Conservation (phyloP, 441 rosid species). For the Theobroma grandiflorum region DNA sequence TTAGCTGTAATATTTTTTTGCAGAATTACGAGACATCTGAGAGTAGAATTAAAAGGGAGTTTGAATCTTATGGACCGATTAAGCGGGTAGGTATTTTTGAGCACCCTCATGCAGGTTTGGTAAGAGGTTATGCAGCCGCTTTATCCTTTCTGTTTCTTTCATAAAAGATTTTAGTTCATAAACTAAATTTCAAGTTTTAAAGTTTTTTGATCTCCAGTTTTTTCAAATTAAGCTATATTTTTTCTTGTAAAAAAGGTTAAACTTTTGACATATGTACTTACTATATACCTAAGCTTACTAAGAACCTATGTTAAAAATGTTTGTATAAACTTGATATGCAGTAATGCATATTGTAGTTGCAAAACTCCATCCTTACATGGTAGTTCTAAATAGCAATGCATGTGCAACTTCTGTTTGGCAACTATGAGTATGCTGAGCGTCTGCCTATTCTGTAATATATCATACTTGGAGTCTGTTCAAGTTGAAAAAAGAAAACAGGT, state of each 20-base stretch:
- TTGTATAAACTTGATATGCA: constrained; percentile 16
- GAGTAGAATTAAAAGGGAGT: constrained; percentile 96
- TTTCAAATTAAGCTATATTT: constrained; percentile 8
- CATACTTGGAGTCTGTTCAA: constrained; percentile 40
- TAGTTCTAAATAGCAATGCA: constrained; percentile 32
- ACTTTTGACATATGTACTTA: background rate
- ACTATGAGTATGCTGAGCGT: constrained; percentile 37
- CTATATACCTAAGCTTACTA: background rate
- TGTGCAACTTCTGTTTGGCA: constrained; percentile 19
- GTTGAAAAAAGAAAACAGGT: constrained; percentile 48
- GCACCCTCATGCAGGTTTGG: constrained; percentile 69
- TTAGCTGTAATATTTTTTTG: constrained; percentile 37
- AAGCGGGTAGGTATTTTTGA: constrained; percentile 92
- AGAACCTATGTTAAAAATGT: background rate
- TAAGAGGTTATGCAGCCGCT: constrained; percentile 63
- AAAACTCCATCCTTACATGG: constrained; percentile 18
- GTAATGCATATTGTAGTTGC: background rate
- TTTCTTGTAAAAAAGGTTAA: background rate
- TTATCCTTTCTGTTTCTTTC: constrained; percentile 31
- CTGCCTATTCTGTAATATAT: constrained; percentile 32
- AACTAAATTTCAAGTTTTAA: background rate
- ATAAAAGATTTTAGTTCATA: constrained; percentile 19
- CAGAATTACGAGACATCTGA: constrained; percentile 95
- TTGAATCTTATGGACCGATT: constrained; percentile 96
- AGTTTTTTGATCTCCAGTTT: constrained; percentile 10